A percentile compares a stretch with the other conserved stretches of the same genome.
These are phyloP conservation scores for Trichoderma koningiopsis DNA, from an alignment of 2,329 filamentous ascomycete species.

Conservation along the genomic window DNA sequence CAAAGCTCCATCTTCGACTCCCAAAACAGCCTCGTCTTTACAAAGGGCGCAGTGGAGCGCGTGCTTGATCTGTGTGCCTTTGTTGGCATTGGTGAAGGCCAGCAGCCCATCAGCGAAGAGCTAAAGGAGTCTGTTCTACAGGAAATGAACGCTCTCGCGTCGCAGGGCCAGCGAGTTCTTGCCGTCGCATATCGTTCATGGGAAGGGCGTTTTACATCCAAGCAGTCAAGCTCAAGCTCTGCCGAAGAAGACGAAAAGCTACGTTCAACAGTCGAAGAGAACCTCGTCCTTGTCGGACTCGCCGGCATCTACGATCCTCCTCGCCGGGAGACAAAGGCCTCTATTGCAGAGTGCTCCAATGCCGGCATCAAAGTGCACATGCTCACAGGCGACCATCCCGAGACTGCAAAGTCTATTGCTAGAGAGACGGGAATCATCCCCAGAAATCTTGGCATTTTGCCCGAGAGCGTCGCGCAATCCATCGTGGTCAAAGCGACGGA, in stretches of 20 bases:
- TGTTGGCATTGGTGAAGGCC: conserved; percentile 47
- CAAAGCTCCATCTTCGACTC: conserved; percentile 43
- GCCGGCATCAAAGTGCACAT: conserved; percentile 81
- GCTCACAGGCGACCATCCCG: conserved; percentile 81
- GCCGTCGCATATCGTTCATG: conserved; percentile 67
- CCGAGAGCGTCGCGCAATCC: conserved; percentile 63
- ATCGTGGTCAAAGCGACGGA: conserved; percentile 76
- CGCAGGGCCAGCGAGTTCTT: conserved; percentile 71
- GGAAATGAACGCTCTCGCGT: conserved; percentile 62
- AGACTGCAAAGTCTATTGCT: conserved; percentile 77
- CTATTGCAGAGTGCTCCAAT: conserved; percentile 69
- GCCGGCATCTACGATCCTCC: conserved; percentile 86
- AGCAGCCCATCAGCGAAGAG: conserved; percentile 52
- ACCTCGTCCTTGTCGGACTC: conserved; percentile 76
- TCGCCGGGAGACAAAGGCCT: conserved; percentile 73
- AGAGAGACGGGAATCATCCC: conserved; percentile 77
- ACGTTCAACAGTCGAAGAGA: conserved; percentile 65
- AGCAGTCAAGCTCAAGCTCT: conserved; percentile 36
- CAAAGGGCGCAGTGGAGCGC: conserved; percentile 65
- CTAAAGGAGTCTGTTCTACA: conserved; percentile 52
- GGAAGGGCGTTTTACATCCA: conserved; percentile 51
- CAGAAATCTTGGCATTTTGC: conserved; percentile 59
- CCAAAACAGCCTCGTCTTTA: conserved; percentile 57
- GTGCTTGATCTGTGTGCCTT: conserved; percentile 59
- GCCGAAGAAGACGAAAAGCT: conserved; percentile 47